Evolutionary conservation across 352 stramenopile genomes (phyloP).

Genomic region (Thraustotheca clavata): DNA sequence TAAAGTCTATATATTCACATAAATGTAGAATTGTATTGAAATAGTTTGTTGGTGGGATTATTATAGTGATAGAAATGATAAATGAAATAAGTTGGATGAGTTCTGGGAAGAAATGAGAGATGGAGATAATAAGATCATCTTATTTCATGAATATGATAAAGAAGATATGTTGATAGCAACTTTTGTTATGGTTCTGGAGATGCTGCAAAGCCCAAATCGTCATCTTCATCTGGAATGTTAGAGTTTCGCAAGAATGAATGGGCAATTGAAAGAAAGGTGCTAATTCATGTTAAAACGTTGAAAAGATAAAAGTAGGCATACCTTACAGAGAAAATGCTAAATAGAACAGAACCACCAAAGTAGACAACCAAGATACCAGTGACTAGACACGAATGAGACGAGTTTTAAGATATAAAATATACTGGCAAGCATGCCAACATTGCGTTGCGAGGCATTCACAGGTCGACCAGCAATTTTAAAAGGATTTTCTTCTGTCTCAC

Average conservation of each 20-base stretch:
- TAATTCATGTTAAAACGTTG: conserved; percentile 19
- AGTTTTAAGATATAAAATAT: neutral
- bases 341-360: conserved; percentile 80
- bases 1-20: too few species aligned
- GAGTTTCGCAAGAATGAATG: conserved; percentile 76
- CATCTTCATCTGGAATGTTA: conserved; percentile 58
- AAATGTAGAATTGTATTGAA: too few species aligned
- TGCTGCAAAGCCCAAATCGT: conserved; percentile 72
- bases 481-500: conserved; percentile 59
- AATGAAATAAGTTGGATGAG: too few species aligned
- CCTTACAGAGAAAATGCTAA: conserved; percentile 78
- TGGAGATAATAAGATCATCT: too few species aligned
- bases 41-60: too few species aligned
- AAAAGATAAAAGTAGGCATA: conserved; percentile 24
- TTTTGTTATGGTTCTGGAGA: too few species aligned
- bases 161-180: too few species aligned
- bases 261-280: conserved; percentile 58
- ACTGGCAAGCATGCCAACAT: conserved; percentile 70
- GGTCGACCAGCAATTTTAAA: conserved; percentile 64
- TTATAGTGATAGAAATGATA: too few species aligned
- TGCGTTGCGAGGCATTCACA: conserved; percentile 65
- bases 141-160: too few species aligned
- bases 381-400: conserved; percentile 27
- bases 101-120: too few species aligned
- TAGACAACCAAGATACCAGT: conserved; percentile 66